These are phyloP conservation scores for Metschnikowia amazonensis DNA, from an alignment of 805 yeast species.

Conservation along the genomic window DNA sequence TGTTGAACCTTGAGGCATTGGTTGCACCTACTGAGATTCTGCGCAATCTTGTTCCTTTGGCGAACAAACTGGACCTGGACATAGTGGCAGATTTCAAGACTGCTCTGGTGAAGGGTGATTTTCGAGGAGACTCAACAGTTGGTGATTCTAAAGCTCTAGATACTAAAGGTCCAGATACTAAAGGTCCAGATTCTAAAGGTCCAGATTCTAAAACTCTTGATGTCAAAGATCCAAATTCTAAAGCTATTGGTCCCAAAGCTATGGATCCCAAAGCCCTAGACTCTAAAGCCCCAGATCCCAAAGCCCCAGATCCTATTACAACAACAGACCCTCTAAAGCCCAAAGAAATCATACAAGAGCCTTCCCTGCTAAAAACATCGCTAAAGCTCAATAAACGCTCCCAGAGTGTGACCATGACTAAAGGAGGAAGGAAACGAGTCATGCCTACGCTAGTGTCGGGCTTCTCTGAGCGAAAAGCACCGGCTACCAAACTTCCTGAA, in stretches of 20 bases:
- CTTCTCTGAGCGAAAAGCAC: slow-evolving; percentile 23
- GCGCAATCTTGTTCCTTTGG: background rate
- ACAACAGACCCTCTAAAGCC: background rate
- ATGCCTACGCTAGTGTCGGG: slow-evolving; percentile 63
- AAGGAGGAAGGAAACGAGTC: slow-evolving; percentile 73
- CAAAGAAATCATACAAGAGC: background rate
- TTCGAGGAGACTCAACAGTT: no score
- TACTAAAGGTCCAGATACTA: no score
- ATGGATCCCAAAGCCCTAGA: no score
- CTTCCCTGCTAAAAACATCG: background rate
- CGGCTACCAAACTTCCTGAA: background rate
- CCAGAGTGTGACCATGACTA: slow-evolving; percentile 59
- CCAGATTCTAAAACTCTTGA: no score
- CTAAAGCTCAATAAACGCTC: slow-evolving; percentile 12
- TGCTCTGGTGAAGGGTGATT: no score
- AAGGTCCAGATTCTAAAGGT: no score
- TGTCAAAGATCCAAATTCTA: no score
- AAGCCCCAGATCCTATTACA: no score
- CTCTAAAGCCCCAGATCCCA: no score
- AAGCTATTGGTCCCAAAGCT: no score
- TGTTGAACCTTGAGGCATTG: slow-evolving; percentile 45
- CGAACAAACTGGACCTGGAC: background rate
- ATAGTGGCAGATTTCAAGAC: slow-evolving; percentile 1
- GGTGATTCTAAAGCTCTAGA: no score
- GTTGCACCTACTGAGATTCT: background rate